phyloP scores from a whole-genome alignment of 768 basidiomycete genomes.

The Tricholoma sp. region DNA sequence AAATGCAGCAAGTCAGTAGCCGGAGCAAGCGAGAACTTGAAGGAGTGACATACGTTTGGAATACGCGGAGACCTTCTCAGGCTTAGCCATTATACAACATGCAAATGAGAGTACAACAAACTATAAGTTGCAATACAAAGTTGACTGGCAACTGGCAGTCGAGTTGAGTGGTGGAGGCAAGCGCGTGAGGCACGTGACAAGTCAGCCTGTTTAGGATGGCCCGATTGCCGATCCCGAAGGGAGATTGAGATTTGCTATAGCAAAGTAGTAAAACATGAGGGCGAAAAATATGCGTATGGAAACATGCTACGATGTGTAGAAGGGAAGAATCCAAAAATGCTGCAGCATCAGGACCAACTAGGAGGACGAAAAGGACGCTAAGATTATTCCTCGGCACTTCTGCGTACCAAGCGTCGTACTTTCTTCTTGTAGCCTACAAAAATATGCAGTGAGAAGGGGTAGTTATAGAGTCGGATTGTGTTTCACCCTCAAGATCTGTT shows the following conservation, averaged over 20 bases:
- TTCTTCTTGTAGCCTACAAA: constrained; percentile 86
- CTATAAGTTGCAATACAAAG: constrained; percentile 6
- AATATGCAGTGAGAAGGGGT: constrained; percentile 9
- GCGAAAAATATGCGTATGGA: constrained; percentile 5
- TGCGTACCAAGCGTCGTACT: constrained; percentile 82
- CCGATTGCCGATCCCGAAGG: background rate
- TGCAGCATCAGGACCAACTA: constrained; percentile 6
- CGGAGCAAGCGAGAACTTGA: background rate
- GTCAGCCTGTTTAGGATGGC: background rate
- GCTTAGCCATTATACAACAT: constrained; percentile 26
- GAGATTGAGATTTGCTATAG: background rate
- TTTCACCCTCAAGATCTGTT: constrained; percentile 53
- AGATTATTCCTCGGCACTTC: constrained; percentile 78
- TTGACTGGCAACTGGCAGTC: background rate
- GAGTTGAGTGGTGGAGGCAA: background rate
- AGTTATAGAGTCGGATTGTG: background rate
- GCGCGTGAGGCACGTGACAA: constrained; percentile 15
- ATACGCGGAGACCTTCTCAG: constrained; percentile 28
- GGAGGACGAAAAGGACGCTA: constrained; percentile 3
- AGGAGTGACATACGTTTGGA: constrained; percentile 20
- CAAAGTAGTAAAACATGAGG: background rate
- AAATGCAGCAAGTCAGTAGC: background rate
- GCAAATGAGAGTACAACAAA: background rate
- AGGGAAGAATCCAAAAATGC: constrained; percentile 1
- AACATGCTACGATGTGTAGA: constrained; percentile 4